Evolutionary conservation across 2,329 filamentous ascomycete species (phyloP).

Genomic region (Calonectria pseudoturangicola): DNA sequence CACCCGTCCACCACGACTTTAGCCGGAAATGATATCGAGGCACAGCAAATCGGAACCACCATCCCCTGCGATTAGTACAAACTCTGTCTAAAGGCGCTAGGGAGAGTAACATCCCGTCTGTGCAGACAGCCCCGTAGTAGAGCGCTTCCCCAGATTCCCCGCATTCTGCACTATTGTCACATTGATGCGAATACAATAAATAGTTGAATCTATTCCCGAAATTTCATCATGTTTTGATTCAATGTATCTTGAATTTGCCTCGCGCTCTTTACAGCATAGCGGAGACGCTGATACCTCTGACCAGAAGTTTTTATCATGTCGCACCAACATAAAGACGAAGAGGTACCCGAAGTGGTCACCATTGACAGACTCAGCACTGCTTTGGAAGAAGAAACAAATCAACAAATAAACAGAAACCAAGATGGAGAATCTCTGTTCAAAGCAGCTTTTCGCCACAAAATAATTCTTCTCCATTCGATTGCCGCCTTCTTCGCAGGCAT

Average conservation of each 20-base stretch:
- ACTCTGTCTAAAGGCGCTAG: neutral
- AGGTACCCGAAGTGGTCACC: neutral
- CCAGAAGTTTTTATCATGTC: neutral
- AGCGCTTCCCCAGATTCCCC: neutral
- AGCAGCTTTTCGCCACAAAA: neutral
- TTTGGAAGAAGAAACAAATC: neutral
- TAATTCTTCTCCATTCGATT: neutral
- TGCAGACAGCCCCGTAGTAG: neutral
- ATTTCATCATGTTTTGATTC: neutral
- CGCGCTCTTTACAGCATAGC: neutral
- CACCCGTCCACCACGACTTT: conserved; percentile 5
- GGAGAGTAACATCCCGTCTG: neutral
- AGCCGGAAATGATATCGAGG: neutral
- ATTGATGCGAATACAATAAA: neutral
- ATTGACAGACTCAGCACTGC: neutral
- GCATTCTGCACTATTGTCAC: neutral
- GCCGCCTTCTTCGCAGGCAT: conserved; percentile 1
- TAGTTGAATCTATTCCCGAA: neutral
- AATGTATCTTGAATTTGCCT: neutral
- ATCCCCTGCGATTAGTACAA: neutral
- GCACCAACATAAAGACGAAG: neutral
- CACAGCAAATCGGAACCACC: neutral
- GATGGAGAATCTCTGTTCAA: neutral
- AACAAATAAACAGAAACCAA: neutral
- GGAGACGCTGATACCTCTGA: neutral